These are phyloP conservation scores for Oryza rufipogon DNA, from an alignment of 176 grass and related monocot genomes.

Conservation along the genomic window DNA sequence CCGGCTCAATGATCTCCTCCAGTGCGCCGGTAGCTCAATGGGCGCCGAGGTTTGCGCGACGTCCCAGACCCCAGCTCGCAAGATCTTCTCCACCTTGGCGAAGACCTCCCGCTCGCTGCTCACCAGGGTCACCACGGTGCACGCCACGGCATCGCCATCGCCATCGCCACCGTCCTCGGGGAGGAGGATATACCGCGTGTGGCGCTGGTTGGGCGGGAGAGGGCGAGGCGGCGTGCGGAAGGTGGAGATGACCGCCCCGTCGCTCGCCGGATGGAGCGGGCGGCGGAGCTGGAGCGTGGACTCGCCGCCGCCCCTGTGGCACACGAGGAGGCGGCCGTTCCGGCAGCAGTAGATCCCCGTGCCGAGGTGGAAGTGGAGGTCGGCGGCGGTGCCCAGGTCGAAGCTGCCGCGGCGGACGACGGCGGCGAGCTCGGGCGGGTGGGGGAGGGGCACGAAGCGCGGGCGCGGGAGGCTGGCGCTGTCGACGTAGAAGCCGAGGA, in stretches of 20 bases:
- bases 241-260: neutral
- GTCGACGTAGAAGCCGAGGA: conserved; percentile 37
- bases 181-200: conserved; percentile 9
- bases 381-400: neutral
- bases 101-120: neutral
- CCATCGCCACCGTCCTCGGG: neutral
- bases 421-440: conserved; percentile 26
- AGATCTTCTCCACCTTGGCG: conserved; percentile 5
- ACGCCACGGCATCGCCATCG: neutral
- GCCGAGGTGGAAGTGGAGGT: neutral
- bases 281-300: conserved; percentile 28
- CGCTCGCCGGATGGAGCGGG: conserved; percentile 9
- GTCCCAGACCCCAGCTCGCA: neutral
- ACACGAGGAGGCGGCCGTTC: conserved; percentile 36
- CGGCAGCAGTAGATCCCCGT: conserved; percentile 13
- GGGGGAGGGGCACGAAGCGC: conserved; percentile 28
- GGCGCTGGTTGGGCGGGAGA: neutral
- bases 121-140: neutral
- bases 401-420: conserved; percentile 27
- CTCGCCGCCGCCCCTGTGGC: neutral
- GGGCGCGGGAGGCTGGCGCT: neutral
- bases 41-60: neutral
- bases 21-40: neutral
- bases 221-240: neutral
- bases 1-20: neutral